Conservation (phyloP, 2,329 filamentous ascomycete species). For the Epichloe coenophiala region DNA sequence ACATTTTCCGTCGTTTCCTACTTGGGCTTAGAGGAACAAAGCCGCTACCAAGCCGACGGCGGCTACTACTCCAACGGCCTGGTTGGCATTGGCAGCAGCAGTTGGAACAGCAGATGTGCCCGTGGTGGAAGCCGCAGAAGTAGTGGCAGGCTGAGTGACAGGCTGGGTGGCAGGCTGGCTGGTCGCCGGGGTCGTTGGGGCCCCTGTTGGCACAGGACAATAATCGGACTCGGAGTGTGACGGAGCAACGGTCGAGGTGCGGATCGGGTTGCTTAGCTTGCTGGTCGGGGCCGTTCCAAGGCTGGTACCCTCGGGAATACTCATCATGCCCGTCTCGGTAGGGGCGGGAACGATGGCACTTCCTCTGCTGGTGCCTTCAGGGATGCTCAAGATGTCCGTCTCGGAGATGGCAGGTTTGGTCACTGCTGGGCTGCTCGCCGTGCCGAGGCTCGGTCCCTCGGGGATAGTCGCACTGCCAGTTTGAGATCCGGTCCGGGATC, state of each 20-base stretch:
- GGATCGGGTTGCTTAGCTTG: neutral
- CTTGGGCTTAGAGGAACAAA: constrained; percentile 25
- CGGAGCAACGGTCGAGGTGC: constrained; percentile 1
- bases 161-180: neutral
- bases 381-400: constrained; percentile 7
- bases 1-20: neutral
- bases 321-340: constrained; percentile 5
- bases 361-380: neutral
- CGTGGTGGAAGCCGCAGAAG: neutral
- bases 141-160: constrained; percentile 5
- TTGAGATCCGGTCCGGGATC: neutral
- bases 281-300: constrained; percentile 45
- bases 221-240: neutral
- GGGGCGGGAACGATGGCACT: neutral
- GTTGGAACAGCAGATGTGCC: constrained; percentile 10
- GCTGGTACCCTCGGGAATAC: constrained; percentile 29
- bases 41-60: constrained; percentile 25
- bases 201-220: neutral
- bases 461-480: neutral
- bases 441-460: neutral
- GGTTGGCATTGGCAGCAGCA: constrained; percentile 17
- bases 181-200: neutral
- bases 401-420: neutral
- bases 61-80: constrained; percentile 22
- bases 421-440: neutral